Base-by-base conservation (phyloP, 1,139 yeast species). In the Sugiyamaella novakii region DNA sequence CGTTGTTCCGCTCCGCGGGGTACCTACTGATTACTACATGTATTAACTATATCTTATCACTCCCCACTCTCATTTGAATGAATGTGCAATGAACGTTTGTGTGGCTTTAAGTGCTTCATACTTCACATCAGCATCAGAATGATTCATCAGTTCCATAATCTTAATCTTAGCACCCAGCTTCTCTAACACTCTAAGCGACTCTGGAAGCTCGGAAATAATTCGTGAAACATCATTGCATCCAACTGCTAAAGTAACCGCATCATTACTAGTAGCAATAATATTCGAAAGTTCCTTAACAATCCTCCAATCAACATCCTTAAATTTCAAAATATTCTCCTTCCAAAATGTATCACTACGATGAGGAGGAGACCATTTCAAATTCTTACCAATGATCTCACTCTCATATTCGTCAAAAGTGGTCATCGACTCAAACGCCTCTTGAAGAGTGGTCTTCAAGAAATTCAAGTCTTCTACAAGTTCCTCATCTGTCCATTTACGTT, bases 81-180 rank as follows among this genome's bases (percentile, higher is more conserved):
- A 75, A 60, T 87, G 91, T 5, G 96, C 88, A 51, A 92, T 95
- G 63, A 92, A 80, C 52, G 84, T 79, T 73, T 94, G 98, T 18
- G 96, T 87, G 1, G 98, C 89, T 67, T 87, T 87, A 64, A 92
- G 79, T 1, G 98, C 98, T 72, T 92, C 96, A 66, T 85, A 92
- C 66, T 92, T 87, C 59, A 92, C 91, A 62, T 88, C 95, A 34
- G 91, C 78, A 66, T 89, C 94, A 36, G 84, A 79, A 50, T 83
- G 83, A 59, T 83, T 87, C 80, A 92, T 83, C 57, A 89, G 76
- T 54, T 80, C 79, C 98, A 94, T 91, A 54, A 94, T 79, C 68
- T 82, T 80, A 21, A 85, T 73, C 74, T 92, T 88, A 63, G 81
- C 78, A 29, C 81, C 81, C 34, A 68, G 65, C 51, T 74, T 69